Base-by-base conservation (phyloP, 108 stramenopile species). In the Cylindrotheca fusiformis region DNA sequence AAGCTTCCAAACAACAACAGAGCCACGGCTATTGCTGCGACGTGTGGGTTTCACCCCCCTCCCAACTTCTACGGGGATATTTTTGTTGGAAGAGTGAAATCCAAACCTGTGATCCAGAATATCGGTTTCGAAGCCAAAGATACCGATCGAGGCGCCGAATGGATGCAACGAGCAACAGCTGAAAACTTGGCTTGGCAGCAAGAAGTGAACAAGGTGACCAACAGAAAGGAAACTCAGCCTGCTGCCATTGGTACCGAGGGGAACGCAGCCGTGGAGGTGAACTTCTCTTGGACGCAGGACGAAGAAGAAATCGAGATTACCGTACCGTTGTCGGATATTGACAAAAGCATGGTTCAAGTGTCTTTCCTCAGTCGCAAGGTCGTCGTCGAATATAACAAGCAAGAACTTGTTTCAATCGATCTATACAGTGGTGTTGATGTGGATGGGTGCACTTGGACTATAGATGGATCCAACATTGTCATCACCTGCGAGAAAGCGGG, bases 51-150 rank as follows among this genome's bases (percentile, higher is more conserved):
- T 57, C 53, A 84, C 51, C 91, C 91, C 2, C 58, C 86, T n/a
- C 91, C 88, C 8, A 81, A 86, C 8, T 90, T 93, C 69, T 93
- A 88, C 58, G 91, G 91, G 29, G 86, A 93, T 54, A 74, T 93
- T 0, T 90, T 88, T 50, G 49, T 93, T 0, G 91, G 86, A n/a
- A 62, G 91, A 3, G 73, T 85, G 1, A 60, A 71, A 36, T 65
- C 72, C 20, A 66, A 67, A 36, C 72, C 72, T 2, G 29, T 20
- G 21, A 32, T 87, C 55, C 55, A 57, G 44, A 87, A 93, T 55
- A 31, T 74, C 56, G 69, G 53, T 32, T 84, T 76, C 62, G 76
- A 27, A 30, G 55, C 55, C 12, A 52, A 54, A 6, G 82, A 85
- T 65, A 81, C 84, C 5, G 69, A 72, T 25, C 49, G 63, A 2